Conservation (phyloP, 2,329 filamentous ascomycete species). For the Hymenoscyphus linearis region DNA sequence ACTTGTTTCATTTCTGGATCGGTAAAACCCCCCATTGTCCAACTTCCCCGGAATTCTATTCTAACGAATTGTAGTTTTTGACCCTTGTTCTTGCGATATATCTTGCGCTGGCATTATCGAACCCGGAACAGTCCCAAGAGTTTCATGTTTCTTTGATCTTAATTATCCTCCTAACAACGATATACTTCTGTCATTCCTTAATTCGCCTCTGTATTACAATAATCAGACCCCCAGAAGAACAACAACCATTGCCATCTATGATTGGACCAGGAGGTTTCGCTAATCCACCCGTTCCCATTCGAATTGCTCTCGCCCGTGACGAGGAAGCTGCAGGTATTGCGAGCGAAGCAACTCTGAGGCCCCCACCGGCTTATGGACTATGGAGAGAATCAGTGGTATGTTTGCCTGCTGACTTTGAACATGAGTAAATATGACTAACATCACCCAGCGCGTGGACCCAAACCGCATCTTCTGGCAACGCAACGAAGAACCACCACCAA, state of each 20-base stretch:
- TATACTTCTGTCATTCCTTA: slow-evolving; percentile 77
- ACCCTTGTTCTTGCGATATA: slow-evolving; percentile 36
- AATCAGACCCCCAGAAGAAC: slow-evolving; percentile 35
- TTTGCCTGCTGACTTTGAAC: slow-evolving; percentile 25
- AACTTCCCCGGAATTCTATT: background rate
- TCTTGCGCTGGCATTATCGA: slow-evolving; percentile 64
- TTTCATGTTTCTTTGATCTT: slow-evolving; percentile 78
- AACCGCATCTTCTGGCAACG: slow-evolving; percentile 77
- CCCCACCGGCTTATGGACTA: slow-evolving; percentile 79
- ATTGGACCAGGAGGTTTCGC: slow-evolving; percentile 59
- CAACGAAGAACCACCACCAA: slow-evolving; percentile 37
- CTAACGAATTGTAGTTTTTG: slow-evolving; percentile 22
- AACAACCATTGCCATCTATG: slow-evolving; percentile 40
- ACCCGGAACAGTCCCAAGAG: slow-evolving; percentile 58
- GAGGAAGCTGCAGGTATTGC: slow-evolving; percentile 60
- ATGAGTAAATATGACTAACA: slow-evolving; percentile 10
- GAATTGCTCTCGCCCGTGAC: slow-evolving; percentile 67
- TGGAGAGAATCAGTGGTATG: slow-evolving; percentile 79
- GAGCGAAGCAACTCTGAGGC: slow-evolving; percentile 49
- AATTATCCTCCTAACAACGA: slow-evolving; percentile 65
- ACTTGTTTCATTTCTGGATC: slow-evolving; percentile 59
- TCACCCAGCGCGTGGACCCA: slow-evolving; percentile 64
- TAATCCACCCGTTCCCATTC: slow-evolving; percentile 68
- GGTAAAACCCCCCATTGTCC: slow-evolving; percentile 11
- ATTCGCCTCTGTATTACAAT: slow-evolving; percentile 67